Percentiles rank a stretch among this genome's conserved stretches.
These are phyloP conservation scores for Glebionis coronaria DNA, from an alignment of 129 eudicot genomes.

Conservation along the genomic window DNA sequence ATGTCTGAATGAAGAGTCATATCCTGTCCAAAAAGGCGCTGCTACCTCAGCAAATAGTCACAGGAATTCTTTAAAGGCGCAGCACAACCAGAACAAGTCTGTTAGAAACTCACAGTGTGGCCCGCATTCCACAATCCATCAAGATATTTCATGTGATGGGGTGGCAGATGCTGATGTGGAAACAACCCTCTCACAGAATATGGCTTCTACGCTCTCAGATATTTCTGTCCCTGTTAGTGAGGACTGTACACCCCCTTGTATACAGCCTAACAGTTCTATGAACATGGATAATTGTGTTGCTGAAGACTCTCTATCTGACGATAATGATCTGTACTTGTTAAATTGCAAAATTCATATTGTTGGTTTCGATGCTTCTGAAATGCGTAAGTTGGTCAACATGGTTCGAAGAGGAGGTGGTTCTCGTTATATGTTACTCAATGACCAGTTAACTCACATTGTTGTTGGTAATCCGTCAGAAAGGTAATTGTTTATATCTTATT, in stretches of 20 bases:
- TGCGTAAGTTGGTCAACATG: slow-evolving; percentile 76
- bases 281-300: slow-evolving; percentile 62
- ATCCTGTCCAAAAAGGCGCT: slow-evolving; percentile 54
- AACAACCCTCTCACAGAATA: slow-evolving; percentile 51
- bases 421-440: slow-evolving; percentile 73
- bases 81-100: slow-evolving; percentile 42
- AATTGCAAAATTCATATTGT: slow-evolving; percentile 79
- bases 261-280: slow-evolving; percentile 29
- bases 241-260: slow-evolving; percentile 36
- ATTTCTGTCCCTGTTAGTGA: slow-evolving; percentile 33
- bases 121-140: slow-evolving; percentile 40
- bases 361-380: slow-evolving; percentile 73
- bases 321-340: slow-evolving; percentile 68
- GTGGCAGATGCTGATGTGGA: slow-evolving; percentile 55
- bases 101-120: slow-evolving; percentile 38
- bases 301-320: slow-evolving; percentile 80
- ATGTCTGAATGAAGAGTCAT: slow-evolving; percentile 85
- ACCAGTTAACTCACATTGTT: slow-evolving; percentile 82
- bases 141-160: slow-evolving; percentile 42
- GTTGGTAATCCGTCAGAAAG: slow-evolving; percentile 85
- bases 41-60: slow-evolving; percentile 35
- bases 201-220: slow-evolving; percentile 46
- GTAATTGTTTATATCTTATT: slow-evolving; percentile 27
- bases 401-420: slow-evolving; percentile 94
- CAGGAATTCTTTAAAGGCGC: slow-evolving; percentile 37